These are phyloP conservation scores for Paspalum notatum DNA, from an alignment of 176 grass and related monocot genomes.

Conservation along the genomic window DNA sequence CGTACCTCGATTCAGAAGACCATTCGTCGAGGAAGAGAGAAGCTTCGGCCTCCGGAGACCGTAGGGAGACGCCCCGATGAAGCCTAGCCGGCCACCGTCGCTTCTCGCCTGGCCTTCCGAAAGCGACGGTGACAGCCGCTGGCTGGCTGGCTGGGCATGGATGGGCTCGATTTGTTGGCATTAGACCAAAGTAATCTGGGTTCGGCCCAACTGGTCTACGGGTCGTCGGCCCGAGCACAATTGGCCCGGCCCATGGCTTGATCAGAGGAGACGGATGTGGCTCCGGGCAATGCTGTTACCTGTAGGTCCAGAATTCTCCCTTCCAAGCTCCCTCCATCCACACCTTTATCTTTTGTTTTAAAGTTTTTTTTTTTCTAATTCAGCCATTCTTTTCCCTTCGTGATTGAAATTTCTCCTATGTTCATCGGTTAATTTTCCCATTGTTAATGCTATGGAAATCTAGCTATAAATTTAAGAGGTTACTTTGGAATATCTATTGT, in stretches of 20 bases:
- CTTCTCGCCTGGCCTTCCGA: neutral
- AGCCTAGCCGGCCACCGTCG: neutral
- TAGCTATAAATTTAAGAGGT: too few relatives aligned
- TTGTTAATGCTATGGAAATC: too few relatives aligned
- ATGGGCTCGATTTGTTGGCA: neutral
- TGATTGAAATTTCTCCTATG: too few relatives aligned
- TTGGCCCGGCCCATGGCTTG: neutral
- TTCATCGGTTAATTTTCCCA: too few relatives aligned
- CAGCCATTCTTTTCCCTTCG: too few relatives aligned
- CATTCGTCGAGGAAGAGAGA: neutral
- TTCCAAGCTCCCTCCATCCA: too few relatives aligned
- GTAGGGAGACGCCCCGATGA: neutral
- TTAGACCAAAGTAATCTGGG: neutral
- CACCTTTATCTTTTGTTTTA: too few relatives aligned
- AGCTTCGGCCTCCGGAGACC: neutral
- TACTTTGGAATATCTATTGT: too few relatives aligned
- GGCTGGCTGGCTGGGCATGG: neutral
- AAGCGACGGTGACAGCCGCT: neutral
- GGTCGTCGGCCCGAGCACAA: neutral
- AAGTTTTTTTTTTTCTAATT: too few relatives aligned
- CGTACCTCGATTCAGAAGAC: neutral
- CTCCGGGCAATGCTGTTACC: neutral
- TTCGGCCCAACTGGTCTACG: neutral
- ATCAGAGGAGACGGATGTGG: neutral
- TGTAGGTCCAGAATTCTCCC: too few relatives aligned